phyloP scores from a whole-genome alignment of 208 protist species.

The Acanthamoeba sp. region DNA sequence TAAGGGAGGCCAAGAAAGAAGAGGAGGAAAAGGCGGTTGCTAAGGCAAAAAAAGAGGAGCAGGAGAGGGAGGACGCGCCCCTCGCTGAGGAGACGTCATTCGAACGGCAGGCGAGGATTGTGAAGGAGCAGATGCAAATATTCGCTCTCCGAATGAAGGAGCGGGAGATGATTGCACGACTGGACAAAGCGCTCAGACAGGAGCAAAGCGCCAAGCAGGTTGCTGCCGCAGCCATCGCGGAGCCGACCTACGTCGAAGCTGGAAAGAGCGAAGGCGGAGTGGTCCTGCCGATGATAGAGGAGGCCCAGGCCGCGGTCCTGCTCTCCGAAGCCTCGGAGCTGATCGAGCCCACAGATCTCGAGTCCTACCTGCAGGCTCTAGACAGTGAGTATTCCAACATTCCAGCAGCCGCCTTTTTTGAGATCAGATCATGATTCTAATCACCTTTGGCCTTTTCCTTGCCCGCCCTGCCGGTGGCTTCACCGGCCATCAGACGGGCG shows the following conservation, averaged over 20 bases:
- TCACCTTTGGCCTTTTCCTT: background rate
- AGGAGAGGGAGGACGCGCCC: background rate
- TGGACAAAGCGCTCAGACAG: background rate
- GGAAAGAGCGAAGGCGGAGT: background rate
- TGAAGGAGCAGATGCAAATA: constrained; percentile 20
- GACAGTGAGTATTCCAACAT: background rate
- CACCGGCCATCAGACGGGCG: background rate
- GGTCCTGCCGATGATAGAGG: background rate
- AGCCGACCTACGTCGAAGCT: background rate
- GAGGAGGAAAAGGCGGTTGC: background rate
- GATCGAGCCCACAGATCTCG: background rate
- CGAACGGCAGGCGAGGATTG: background rate
- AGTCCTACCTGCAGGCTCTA: background rate
- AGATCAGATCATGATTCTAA: background rate
- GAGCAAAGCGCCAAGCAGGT: background rate
- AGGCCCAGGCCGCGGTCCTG: background rate
- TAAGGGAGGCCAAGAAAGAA: background rate
- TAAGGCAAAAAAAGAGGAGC: background rate
- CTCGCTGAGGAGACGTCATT: background rate
- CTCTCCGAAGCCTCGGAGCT: background rate
- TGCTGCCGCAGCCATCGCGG: background rate
- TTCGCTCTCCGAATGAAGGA: background rate
- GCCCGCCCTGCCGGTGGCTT: no score
- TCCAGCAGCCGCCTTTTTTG: background rate
- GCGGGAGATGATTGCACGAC: background rate